A percentile compares a stretch with the other conserved stretches of the same genome.
phyloP scores from a whole-genome alignment of 2,329 filamentous ascomycete species.

The Epichloe uncinata region DNA sequence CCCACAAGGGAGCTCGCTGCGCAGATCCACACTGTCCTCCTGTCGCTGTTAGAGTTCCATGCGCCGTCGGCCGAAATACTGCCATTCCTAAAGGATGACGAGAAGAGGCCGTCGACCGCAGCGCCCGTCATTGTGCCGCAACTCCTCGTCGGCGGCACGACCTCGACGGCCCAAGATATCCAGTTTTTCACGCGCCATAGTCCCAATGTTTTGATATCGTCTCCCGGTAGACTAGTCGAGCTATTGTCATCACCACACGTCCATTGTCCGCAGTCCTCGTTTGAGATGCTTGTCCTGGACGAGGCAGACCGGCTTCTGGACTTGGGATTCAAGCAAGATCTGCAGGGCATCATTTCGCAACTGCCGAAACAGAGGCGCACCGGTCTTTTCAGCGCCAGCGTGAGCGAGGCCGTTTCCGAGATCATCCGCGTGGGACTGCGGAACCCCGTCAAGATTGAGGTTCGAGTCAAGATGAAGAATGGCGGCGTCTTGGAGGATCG shows the following conservation, averaged over 20 bases:
- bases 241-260: slow-evolving; percentile 77
- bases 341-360: slow-evolving; percentile 71
- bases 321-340: slow-evolving; percentile 82
- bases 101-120: slow-evolving; percentile 36
- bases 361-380: slow-evolving; percentile 89
- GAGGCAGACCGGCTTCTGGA: slow-evolving; percentile 90
- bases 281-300: slow-evolving; percentile 85
- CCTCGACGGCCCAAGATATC: slow-evolving; percentile 73
- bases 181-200: slow-evolving; percentile 71
- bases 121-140: slow-evolving; percentile 61
- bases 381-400: slow-evolving; percentile 85
- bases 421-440: slow-evolving; percentile 83
- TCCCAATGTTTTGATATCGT: slow-evolving; percentile 81
- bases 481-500: slow-evolving; percentile 63
- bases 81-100: slow-evolving; percentile 37
- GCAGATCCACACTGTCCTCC: slow-evolving; percentile 75
- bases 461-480: slow-evolving; percentile 68
- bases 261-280: slow-evolving; percentile 75
- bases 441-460: slow-evolving; percentile 89
- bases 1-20: slow-evolving; percentile 81
- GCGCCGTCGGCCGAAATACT: slow-evolving; percentile 58
- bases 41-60: slow-evolving; percentile 72
- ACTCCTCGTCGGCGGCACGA: slow-evolving; percentile 69
- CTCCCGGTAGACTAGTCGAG: slow-evolving; percentile 79
- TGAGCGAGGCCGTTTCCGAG: slow-evolving; percentile 90